A percentile compares a stretch with the other conserved stretches of the same genome.
phyloP scores from a whole-genome alignment of 768 basidiomycete species.

The Mycena epipterygia region DNA sequence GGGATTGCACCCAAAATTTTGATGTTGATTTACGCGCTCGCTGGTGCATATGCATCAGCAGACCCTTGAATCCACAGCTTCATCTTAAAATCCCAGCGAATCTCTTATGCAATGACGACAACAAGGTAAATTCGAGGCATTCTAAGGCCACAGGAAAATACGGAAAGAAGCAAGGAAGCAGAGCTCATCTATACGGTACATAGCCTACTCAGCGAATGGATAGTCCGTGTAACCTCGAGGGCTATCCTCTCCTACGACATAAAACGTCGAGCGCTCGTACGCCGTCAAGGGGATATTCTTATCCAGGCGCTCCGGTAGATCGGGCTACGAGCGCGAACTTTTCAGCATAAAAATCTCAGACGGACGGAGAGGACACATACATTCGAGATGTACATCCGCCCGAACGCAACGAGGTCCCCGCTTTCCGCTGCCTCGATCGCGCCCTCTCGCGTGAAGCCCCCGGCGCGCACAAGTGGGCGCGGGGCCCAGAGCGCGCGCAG shows the following conservation, averaged over 20 bases:
- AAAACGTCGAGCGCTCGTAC: conserved; percentile 40
- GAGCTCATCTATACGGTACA: no score
- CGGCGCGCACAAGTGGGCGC: conserved; percentile 44
- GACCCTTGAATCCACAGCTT: no score
- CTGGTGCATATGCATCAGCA: no score
- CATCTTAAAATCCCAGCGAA: no score
- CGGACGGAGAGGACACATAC: conserved; percentile 20
- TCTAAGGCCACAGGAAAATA: no score
- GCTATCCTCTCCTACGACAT: conserved; percentile 39
- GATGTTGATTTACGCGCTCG: no score
- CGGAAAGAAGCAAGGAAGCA: no score
- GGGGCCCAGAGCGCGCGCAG: conserved; percentile 41
- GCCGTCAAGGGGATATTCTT: conserved; percentile 37
- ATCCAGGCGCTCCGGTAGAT: conserved; percentile 46
- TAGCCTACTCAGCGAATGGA: no score
- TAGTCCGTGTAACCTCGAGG: conserved; percentile 48
- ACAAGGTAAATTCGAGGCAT: no score
- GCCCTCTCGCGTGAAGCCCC: conserved; percentile 44
- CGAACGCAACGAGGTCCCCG: conserved; percentile 25
- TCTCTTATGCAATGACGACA: no score
- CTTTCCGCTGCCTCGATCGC: conserved; percentile 45
- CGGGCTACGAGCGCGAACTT: conserved; percentile 40
- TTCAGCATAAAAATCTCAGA: not conserved
- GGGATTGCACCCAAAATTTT: no score
- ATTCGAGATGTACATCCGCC: conserved; percentile 29